These are phyloP conservation scores for Penicillium sp. DNA, from an alignment of 2,329 filamentous ascomycete genomes.

Conservation along the genomic window DNA sequence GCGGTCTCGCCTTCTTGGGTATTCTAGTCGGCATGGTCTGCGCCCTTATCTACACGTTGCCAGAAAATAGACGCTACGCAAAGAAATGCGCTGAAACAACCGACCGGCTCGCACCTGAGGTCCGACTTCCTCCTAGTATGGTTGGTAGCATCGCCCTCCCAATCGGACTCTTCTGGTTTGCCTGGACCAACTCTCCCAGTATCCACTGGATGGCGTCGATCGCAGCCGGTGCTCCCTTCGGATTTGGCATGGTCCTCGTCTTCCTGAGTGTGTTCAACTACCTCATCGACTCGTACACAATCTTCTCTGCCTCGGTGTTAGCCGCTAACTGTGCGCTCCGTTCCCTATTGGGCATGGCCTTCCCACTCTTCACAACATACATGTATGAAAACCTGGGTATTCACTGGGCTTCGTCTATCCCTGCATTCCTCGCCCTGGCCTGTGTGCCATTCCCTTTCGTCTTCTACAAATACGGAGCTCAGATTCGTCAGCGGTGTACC, in stretches of 20 bases:
- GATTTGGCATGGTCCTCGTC: conserved; percentile 43
- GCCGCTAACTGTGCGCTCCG: conserved; percentile 48
- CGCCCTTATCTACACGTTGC: conserved; percentile 40
- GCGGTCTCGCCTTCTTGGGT: conserved; percentile 50
- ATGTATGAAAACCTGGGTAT: conserved; percentile 48
- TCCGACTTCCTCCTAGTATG: conserved; percentile 52
- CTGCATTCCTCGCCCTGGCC: conserved; percentile 44
- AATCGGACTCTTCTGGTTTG: conserved; percentile 60
- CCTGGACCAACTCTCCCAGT: conserved; percentile 55
- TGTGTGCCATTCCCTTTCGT: conserved; percentile 45
- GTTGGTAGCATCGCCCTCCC: conserved; percentile 53
- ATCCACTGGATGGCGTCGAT: conserved; percentile 42
- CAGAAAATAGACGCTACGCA: conserved; percentile 37
- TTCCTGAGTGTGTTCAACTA: conserved; percentile 45
- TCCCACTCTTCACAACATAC: conserved; percentile 49
- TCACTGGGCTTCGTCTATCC: conserved; percentile 48
- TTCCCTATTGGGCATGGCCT: conserved; percentile 46
- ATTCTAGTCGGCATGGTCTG: conserved; percentile 42
- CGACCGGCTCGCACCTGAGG: conserved; percentile 53
- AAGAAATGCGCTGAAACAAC: conserved; percentile 23
- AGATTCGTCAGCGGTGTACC: conserved; percentile 39
- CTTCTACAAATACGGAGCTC: conserved; percentile 41
- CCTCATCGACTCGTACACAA: conserved; percentile 44
- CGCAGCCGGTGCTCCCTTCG: conserved; percentile 38
- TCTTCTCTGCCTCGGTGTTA: conserved; percentile 42